Evolutionary conservation across 2,329 filamentous ascomycete genomes (phyloP).

Genomic region (Pseudocercospora vitis): DNA sequence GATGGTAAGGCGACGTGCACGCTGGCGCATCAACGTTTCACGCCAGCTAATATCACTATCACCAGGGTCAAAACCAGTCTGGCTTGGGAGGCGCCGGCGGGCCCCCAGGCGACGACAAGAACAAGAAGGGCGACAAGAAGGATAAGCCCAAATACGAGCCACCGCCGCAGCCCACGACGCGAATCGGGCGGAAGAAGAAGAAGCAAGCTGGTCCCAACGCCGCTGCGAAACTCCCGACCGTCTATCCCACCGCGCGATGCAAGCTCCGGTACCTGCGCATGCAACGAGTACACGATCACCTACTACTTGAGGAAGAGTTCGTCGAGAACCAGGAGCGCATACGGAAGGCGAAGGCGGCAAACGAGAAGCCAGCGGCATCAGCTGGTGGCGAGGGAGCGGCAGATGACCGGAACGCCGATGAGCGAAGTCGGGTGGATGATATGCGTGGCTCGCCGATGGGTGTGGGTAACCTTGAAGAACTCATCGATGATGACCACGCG

Average conservation of each 20-base stretch:
- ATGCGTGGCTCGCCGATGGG: conserved; percentile 82
- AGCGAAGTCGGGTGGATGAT: conserved; percentile 91
- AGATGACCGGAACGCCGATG: conserved; percentile 86
- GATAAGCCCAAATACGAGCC: conserved; percentile 99
- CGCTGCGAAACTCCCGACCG: conserved; percentile 87
- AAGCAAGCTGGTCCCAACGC: conserved; percentile 90
- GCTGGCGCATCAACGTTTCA: conserved; percentile 9
- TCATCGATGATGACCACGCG: conserved; percentile 4
- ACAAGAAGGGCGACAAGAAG: conserved; percentile 89
- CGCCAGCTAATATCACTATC: conserved; percentile 4
- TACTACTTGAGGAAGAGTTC: conserved; percentile 95
- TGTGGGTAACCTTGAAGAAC: background rate
- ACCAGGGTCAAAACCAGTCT: conserved; percentile 79
- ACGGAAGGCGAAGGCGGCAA: conserved; percentile 85
- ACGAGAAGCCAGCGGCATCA: conserved; percentile 60
- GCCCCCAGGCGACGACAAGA: conserved; percentile 64
- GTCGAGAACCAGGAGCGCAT: conserved; percentile 98
- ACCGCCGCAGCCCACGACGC: conserved; percentile 91
- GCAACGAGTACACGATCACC: conserved; percentile 97
- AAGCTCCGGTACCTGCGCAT: conserved; percentile 95
- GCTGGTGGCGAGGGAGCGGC: conserved; percentile 69
- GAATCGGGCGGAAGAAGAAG: conserved; percentile 98
- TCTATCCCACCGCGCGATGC: conserved; percentile 95
- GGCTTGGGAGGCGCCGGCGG: conserved; percentile 69
- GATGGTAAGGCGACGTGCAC: conserved; percentile 21